Evolutionary conservation across 306 rosid species (phyloP).

Genomic region (Ormosia emarginata): DNA sequence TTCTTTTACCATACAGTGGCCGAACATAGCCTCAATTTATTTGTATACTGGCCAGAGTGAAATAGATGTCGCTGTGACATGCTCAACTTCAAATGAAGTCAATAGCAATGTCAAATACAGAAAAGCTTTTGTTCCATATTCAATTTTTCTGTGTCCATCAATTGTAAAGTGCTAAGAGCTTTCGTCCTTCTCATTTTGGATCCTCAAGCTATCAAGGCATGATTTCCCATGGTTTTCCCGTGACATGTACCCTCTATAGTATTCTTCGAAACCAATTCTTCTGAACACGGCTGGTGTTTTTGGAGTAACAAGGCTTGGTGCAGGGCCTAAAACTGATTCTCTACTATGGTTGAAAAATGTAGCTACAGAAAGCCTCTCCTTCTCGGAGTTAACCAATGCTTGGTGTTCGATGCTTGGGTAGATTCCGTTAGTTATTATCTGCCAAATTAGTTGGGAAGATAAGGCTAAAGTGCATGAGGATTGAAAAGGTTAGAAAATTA

Average conservation of each 20-base stretch:
- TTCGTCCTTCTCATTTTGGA: too few species aligned
- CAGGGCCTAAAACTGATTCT: constrained; percentile 6
- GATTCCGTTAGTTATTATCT: constrained; percentile 11
- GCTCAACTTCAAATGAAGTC: too few species aligned
- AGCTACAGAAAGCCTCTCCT: constrained; percentile 19
- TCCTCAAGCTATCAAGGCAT: constrained; percentile 1
- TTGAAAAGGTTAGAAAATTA: too few species aligned
- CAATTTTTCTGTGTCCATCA: too few species aligned
- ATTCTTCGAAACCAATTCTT: neutral
- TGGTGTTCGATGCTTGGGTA: constrained; percentile 19
- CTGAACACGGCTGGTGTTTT: constrained; percentile 5
- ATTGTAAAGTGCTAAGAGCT: too few species aligned
- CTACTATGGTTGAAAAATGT: neutral
- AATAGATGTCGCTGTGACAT: too few species aligned
- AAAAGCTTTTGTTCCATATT: too few species aligned
- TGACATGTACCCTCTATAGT: constrained; percentile 1
- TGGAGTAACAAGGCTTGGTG: neutral
- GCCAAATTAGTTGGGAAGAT: neutral
- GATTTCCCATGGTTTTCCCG: constrained; percentile 26
- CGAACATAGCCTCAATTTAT: too few species aligned
- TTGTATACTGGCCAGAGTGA: too few species aligned
- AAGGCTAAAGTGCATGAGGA: neutral
- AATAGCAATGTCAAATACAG: too few species aligned
- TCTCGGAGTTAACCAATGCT: neutral
- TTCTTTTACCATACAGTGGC: too few species aligned